Evolutionary conservation across 2,329 filamentous ascomycete species (phyloP).

Genomic region (Teratosphaeria epicoccoides): DNA sequence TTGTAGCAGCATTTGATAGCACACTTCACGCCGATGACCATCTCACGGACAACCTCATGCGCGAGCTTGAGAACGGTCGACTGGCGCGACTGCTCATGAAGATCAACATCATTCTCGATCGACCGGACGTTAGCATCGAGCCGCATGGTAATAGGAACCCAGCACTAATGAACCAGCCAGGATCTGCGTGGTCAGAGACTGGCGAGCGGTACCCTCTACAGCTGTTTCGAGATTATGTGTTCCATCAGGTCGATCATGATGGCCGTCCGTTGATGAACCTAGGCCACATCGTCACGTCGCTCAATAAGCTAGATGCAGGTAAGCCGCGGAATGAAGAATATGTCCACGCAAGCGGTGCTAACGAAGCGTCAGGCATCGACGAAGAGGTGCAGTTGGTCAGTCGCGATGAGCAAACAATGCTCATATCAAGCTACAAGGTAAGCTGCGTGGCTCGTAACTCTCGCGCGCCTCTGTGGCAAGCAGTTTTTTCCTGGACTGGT

Average conservation of each 20-base stretch:
- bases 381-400: slow-evolving; percentile 79
- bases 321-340: neutral
- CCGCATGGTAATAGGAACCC: slow-evolving; percentile 21
- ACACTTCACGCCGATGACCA: slow-evolving; percentile 71
- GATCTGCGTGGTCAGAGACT: slow-evolving; percentile 66
- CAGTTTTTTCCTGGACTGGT: neutral
- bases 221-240: slow-evolving; percentile 92
- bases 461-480: neutral
- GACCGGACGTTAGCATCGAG: slow-evolving; percentile 50
- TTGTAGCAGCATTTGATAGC: slow-evolving; percentile 65
- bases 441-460: slow-evolving; percentile 6
- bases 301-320: slow-evolving; percentile 85
- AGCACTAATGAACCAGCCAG: slow-evolving; percentile 22
- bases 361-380: slow-evolving; percentile 46
- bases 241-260: slow-evolving; percentile 83
- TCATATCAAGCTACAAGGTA: slow-evolving; percentile 85
- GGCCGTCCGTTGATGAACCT: slow-evolving; percentile 76
- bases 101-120: slow-evolving; percentile 77
- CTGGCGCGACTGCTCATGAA: slow-evolving; percentile 73
- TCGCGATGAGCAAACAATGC: slow-evolving; percentile 79
- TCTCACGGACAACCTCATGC: slow-evolving; percentile 57
- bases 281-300: slow-evolving; percentile 71
- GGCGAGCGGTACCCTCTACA: slow-evolving; percentile 88
- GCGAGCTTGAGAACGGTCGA: slow-evolving; percentile 83
- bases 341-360: neutral